Evolutionary conservation across 306 rosid genomes (phyloP).

Genomic region (Acacia acuminata): DNA sequence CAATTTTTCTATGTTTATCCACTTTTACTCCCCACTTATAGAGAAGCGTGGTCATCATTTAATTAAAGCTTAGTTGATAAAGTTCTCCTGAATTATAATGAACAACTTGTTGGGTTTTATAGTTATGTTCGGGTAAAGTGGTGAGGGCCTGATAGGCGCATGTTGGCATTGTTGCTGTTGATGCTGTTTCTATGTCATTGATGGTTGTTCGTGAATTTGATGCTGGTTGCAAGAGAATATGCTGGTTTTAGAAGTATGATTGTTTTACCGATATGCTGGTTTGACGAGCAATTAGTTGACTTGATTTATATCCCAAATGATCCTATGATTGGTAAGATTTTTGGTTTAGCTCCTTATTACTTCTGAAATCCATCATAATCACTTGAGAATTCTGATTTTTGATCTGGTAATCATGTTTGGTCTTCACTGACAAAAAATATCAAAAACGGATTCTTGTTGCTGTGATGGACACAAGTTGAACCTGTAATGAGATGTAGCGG

Average conservation of each 20-base stretch:
- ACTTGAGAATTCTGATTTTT: slow-evolving; percentile 44
- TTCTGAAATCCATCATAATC: slow-evolving; percentile 34
- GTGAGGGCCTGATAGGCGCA: slow-evolving; percentile 57
- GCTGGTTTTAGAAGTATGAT: slow-evolving; percentile 71
- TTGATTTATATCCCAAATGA: slow-evolving; percentile 48
- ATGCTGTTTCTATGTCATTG: slow-evolving; percentile 67
- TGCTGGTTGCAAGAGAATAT: slow-evolving; percentile 69
- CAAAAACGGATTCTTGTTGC: slow-evolving; percentile 44
- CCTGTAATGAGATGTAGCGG: slow-evolving; percentile 51
- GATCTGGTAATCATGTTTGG: slow-evolving; percentile 41
- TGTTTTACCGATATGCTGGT: slow-evolving; percentile 62
- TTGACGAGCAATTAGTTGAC: slow-evolving; percentile 58
- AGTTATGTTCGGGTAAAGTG: slow-evolving; percentile 74
- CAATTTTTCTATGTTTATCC: background rate
- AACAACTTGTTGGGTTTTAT: slow-evolving; percentile 85
- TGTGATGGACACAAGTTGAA: slow-evolving; percentile 51
- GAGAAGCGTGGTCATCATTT: slow-evolving; percentile 27
- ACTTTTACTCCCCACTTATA: slow-evolving; percentile 15
- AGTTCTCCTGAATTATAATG: slow-evolving; percentile 42
- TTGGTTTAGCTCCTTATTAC: slow-evolving; percentile 44
- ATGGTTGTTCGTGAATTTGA: slow-evolving; percentile 70
- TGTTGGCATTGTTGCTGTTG: slow-evolving; percentile 67
- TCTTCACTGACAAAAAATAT: slow-evolving; percentile 17
- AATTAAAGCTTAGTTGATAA: slow-evolving; percentile 30
- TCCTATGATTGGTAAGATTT: slow-evolving; percentile 61